A percentile compares a stretch with the other conserved stretches of the same genome.
phyloP scores from a whole-genome alignment of 1,284 basidiomycete species.

The Papiliotrema flavescens region DNA sequence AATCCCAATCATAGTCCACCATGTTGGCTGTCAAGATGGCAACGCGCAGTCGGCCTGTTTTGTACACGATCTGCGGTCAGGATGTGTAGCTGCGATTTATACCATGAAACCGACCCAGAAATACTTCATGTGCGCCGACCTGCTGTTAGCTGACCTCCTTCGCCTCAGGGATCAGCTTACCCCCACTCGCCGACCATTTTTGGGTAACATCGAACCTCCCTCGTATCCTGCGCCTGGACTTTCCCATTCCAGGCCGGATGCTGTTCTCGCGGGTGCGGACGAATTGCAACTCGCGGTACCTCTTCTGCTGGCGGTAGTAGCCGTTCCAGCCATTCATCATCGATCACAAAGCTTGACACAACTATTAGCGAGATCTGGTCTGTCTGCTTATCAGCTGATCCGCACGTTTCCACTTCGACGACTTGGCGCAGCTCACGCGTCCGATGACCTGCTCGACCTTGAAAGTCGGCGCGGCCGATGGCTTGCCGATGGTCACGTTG shows the following conservation, averaged over 20 bases:
- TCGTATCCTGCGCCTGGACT: slow-evolving; percentile 24
- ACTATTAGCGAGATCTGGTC: slow-evolving; percentile 37
- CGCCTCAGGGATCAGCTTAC: slow-evolving; percentile 11
- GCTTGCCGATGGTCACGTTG: slow-evolving; percentile 21
- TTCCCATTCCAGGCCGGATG: slow-evolving; percentile 31
- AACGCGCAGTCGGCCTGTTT: slow-evolving; percentile 44
- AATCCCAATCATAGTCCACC: slow-evolving; percentile 44
- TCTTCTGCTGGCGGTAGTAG: slow-evolving; percentile 28
- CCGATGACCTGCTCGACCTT: slow-evolving; percentile 28
- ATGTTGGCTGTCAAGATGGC: slow-evolving; percentile 46
- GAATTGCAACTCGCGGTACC: slow-evolving; percentile 32
- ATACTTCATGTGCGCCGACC: slow-evolving; percentile 43
- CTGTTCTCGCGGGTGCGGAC: slow-evolving; percentile 27
- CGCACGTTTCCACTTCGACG: neutral
- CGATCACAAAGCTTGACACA: slow-evolving; percentile 34
- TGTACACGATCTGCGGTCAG: slow-evolving; percentile 43
- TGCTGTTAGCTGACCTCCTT: neutral
- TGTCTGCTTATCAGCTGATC: slow-evolving; percentile 18
- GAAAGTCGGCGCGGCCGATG: slow-evolving; percentile 24
- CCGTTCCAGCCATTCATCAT: slow-evolving; percentile 33
- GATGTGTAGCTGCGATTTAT: neutral
- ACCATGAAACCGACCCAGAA: slow-evolving; percentile 33
- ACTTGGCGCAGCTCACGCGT: slow-evolving; percentile 21
- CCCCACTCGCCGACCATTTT: slow-evolving; percentile 32
- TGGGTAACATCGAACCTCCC: slow-evolving; percentile 36